These are phyloP conservation scores for Phellopilus nigrolimitatus DNA, from an alignment of 1,284 basidiomycete species.

Conservation along the genomic window DNA sequence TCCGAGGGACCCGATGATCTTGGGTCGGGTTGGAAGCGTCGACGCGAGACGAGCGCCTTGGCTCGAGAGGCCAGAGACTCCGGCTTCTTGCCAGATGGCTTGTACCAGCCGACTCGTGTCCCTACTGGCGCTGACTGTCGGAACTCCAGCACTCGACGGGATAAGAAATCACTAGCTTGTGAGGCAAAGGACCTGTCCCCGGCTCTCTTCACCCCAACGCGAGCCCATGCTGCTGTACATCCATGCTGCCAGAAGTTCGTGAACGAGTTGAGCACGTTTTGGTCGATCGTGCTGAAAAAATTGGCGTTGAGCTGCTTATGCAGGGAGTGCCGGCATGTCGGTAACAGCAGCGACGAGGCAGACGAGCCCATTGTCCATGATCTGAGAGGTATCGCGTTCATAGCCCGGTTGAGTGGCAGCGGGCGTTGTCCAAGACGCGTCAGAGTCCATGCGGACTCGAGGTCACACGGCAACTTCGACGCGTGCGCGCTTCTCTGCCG, in stretches of 20 bases:
- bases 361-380: neutral
- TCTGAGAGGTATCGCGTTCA: neutral
- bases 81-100: neutral
- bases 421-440: too few relatives aligned
- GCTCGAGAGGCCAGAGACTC: neutral
- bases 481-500: slow-evolving; percentile 1
- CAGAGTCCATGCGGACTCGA: too few relatives aligned
- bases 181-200: neutral
- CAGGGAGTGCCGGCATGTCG: neutral
- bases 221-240: too few relatives aligned
- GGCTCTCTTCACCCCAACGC: too few relatives aligned
- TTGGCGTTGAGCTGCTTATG: neutral
- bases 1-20: neutral
- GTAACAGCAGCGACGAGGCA: neutral
- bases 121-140: neutral
- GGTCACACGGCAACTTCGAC: too few relatives aligned
- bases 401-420: too few relatives aligned
- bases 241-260: neutral
- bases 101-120: slow-evolving; percentile 10
- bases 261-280: too few relatives aligned
- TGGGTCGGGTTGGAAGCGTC: neutral
- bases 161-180: neutral
- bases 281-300: slow-evolving; percentile 4
- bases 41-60: neutral
- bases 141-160: neutral